Base-by-base conservation (phyloP, 176 grass and related monocot species). In the Tillandsia leiboldiana region DNA sequence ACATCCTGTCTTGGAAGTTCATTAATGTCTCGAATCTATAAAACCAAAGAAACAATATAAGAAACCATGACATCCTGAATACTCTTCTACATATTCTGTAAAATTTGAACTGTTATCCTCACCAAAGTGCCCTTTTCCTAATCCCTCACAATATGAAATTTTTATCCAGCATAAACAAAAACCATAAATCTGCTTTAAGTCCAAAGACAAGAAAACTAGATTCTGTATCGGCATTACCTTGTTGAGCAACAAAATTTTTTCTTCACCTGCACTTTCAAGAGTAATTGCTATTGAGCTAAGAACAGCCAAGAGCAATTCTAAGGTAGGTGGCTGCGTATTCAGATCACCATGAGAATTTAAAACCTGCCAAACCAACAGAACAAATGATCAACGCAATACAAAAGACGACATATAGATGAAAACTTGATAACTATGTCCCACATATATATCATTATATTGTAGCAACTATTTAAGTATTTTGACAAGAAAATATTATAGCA, bases 161-260 rank as follows among this genome's bases (percentile, higher is more conserved):
- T 42, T 42, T 42, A 42, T 42, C 4, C 33, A 42, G 53, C 53
- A 69, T 52, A 12, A 69, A 18, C 9, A 77, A 59, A 77, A 7
- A 11, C n/a, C 49, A 57, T 9, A 29, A 13, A 72, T 29, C 15
- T 28, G 47, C 33, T 1, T 65, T 53, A 13, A 26, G 33, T 42
- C 33, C 33, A 42, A 42, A 42, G 33, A 42, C 33, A 42, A 42
- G 33, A 4, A 42, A 42, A 42, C 33, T 42, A 5, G 33, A 42
- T 42, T 42, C 33, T 74, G 10, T 12, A 50, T 11, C 1, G 47
- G 49, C 11, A 26, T 61, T 89, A 96, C 93, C 88, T 92, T 96
- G 78, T 92, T 96, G 68, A 96, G 85, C 48, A 92, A 76, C 72
- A 97, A 74, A 86, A 85, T 87, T 72, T 89, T 96, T 84, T 97